These are phyloP conservation scores for Trametes gibbosa DNA, from an alignment of 768 basidiomycete species.

Conservation along the genomic window DNA sequence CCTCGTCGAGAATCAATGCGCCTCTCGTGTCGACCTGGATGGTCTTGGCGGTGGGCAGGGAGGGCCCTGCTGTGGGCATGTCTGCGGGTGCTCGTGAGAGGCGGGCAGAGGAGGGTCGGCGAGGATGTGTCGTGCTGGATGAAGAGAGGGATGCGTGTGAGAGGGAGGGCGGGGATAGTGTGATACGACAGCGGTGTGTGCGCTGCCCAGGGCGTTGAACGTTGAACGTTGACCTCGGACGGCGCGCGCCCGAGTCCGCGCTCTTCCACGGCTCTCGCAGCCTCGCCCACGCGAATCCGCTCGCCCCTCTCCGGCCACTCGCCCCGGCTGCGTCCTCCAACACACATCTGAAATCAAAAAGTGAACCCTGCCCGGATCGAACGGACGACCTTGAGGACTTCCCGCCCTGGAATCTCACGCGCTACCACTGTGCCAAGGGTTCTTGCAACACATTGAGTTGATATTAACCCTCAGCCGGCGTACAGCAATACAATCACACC, in stretches of 20 bases:
- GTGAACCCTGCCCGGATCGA: conserved; percentile 24
- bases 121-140: not conserved
- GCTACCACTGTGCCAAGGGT: not conserved
- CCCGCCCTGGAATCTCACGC: not conserved
- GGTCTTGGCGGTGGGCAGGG: conserved; percentile 77
- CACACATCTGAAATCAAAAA: too few species aligned
- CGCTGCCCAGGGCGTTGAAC: too few species aligned
- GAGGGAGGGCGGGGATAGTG: too few species aligned
- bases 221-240: too few species aligned
- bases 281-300: not conserved
- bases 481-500: not conserved
- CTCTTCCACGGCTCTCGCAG: not conserved
- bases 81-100: not conserved
- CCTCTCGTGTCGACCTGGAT: conserved; percentile 96
- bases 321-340: too few species aligned
- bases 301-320: not conserved
- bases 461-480: not conserved
- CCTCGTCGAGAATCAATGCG: conserved; percentile 89
- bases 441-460: not conserved
- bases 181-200: too few species aligned
- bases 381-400: conserved; percentile 23
- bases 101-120: not conserved
- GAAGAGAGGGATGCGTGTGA: too few species aligned
- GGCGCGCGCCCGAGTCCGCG: too few species aligned
- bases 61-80: conserved; percentile 41